Base-by-base conservation (phyloP, 306 rosid genomes). In the Geum urbanum region DNA sequence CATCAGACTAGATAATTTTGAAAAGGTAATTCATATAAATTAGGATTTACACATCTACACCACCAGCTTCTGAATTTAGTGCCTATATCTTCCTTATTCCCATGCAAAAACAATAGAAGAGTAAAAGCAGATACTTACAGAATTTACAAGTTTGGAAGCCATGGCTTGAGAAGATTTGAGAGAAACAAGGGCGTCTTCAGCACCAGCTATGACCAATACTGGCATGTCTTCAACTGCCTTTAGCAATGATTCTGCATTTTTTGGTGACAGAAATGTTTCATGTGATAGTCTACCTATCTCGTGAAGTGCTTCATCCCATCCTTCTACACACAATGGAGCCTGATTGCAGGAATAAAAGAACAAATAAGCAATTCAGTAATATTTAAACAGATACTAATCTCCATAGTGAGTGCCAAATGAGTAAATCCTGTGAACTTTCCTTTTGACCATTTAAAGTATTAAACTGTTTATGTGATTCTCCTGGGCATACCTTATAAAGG, bases 261-360 rank as follows among this genome's bases (percentile, higher is more conserved):
- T 85, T 0, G 69, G 77, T 19, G 96, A 67, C 74, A 90, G 90
- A 69, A 88, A 64, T 15, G 86, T 82, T 78, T 92, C 92, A 32
- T 79, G 72, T 47, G 98, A 92, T 82, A 92, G 76, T 86, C 88
- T 92, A n/a, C 96, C 91, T 65, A 92, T 88, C 92, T 92, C 98
- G 52, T 90, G 92, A 58, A 90, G 86, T 0, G 96, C 98, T 72
- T 86, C 91, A 27, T 92, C 98, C 96, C 98, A 92, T 50, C 98
- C 96, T 78, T 92, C 92, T 51, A 90, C 91, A 79, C 79, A 88
- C 57, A 92, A 74, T 59, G 96, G 90, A 65, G 91, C 92, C 98
- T 92, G 80, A 73, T 58, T 72, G 54, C 61, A 48, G 41, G 18
- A 39, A 60, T 69, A 2, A 18, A 53, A 2, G 18, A 40, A 53